Evolutionary conservation across 164 flowering plant species (phyloP).

Genomic region (Protea cynaroides): DNA sequence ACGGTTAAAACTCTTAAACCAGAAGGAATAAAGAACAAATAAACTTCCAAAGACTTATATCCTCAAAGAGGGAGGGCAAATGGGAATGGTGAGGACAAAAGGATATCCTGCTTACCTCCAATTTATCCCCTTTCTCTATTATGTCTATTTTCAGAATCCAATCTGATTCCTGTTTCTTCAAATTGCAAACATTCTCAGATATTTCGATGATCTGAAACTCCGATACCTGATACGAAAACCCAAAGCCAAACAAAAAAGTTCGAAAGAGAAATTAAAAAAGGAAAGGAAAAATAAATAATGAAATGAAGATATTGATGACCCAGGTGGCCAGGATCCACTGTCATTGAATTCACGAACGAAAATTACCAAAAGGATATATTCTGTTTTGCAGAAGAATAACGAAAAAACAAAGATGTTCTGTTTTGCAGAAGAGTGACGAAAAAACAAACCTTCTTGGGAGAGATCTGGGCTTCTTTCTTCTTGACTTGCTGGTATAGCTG

Average conservation of each 20-base stretch:
- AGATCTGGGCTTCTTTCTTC: conserved; percentile 57
- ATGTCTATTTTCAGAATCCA: conserved; percentile 85
- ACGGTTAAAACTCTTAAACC: too few species aligned
- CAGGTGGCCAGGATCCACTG: background rate
- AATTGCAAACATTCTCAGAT: conserved; percentile 81
- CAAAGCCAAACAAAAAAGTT: background rate
- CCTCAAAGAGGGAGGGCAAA: background rate
- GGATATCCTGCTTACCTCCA: conserved; percentile 45
- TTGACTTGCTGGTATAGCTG: conserved; percentile 54
- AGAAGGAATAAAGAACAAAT: too few species aligned
- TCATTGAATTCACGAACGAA: background rate
- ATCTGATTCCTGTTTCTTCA: conserved; percentile 92
- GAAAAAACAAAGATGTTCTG: too few species aligned
- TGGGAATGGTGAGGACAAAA: background rate
- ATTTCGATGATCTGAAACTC: conserved; percentile 85
- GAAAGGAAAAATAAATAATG: background rate
- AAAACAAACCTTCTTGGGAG: conserved; percentile 90
- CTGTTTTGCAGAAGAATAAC: too few species aligned
- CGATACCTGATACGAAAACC: conserved; percentile 42
- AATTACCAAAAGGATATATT: background rate
- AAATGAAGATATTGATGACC: background rate
- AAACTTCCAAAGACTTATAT: too few species aligned
- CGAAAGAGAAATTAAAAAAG: conserved; percentile 4
- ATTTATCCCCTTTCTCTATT: conserved; percentile 59
- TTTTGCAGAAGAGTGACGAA: too few species aligned